A percentile compares a stretch with the other conserved stretches of the same genome.
Conservation (phyloP, 116 monocot genomes). For the Trichopus zeylanicus region DNA sequence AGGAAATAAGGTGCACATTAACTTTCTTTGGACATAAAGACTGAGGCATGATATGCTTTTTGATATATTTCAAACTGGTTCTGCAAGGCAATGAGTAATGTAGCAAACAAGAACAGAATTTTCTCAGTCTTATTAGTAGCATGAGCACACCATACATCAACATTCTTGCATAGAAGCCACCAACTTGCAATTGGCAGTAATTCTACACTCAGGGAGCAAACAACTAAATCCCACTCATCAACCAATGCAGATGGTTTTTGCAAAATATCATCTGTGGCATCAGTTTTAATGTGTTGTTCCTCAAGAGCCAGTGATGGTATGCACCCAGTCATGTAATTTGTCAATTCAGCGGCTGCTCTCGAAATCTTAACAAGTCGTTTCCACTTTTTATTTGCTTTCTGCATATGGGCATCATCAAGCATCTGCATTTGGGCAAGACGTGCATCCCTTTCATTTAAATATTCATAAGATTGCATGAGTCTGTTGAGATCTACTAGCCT, state of each 20-base stretch:
- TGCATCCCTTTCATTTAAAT: conserved; percentile 22
- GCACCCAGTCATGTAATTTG: conserved; percentile 33
- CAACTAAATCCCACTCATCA: conserved; percentile 38
- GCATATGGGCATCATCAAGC: background rate
- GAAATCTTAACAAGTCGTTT: conserved; percentile 20
- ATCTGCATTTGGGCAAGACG: background rate
- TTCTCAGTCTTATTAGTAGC: conserved; percentile 37
- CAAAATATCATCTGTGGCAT: conserved; percentile 16
- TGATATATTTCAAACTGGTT: conserved; percentile 6
- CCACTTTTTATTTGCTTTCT: conserved; percentile 22
- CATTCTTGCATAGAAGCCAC: conserved; percentile 63
- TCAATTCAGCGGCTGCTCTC: conserved; percentile 48
- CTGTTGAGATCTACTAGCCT: conserved; percentile 66
- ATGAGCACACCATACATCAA: conserved; percentile 75
- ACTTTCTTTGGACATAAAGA: conserved; percentile 10
- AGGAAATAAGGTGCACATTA: conserved; percentile 37
- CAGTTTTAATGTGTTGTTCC: background rate
- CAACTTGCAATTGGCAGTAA: conserved; percentile 56
- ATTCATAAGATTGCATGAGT: conserved; percentile 46
- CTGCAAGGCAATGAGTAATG: conserved; percentile 17
- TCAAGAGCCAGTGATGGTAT: conserved; percentile 11
- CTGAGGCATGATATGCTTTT: background rate
- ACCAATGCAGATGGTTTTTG: conserved; percentile 4
- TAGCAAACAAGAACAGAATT: conserved; percentile 53
- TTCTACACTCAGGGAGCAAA: conserved; percentile 52